Percentiles rank a stretch among this genome's conserved stretches.
phyloP scores from a whole-genome alignment of 768 basidiomycete species.

The Cyathus striatus region DNA sequence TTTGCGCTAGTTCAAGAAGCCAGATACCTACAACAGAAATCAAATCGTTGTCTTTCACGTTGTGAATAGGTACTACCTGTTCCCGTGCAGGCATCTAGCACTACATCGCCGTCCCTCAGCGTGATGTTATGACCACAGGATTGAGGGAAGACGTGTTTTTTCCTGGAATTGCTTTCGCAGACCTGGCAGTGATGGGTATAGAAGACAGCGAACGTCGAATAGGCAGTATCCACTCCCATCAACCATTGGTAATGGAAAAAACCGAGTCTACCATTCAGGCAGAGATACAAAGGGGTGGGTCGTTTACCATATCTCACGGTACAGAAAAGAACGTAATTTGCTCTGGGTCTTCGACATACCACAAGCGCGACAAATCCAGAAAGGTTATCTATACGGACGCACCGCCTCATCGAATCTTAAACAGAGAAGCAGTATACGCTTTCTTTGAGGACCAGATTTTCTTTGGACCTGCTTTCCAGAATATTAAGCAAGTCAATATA shows the following conservation, averaged over 20 bases:
- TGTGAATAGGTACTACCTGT: too few species aligned
- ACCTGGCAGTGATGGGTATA: conserved; percentile 22
- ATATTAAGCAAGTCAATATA: conserved; percentile 19
- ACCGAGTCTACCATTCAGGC: conserved; percentile 15
- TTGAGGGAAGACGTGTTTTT: conserved; percentile 28
- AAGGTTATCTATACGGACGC: neutral
- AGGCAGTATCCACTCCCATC: conserved; percentile 23
- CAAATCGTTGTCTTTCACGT: too few species aligned
- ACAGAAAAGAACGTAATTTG: conserved; percentile 21
- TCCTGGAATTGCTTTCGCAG: conserved; percentile 28
- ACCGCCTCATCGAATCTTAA: neutral
- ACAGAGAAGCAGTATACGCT: conserved; percentile 14
- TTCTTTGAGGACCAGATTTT: conserved; percentile 26
- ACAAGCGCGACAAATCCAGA: neutral
- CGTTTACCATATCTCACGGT: conserved; percentile 14
- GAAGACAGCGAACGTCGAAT: conserved; percentile 11
- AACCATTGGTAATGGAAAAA: conserved; percentile 20
- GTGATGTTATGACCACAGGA: conserved; percentile 26
- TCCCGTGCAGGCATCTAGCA: too few species aligned
- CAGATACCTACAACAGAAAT: too few species aligned
- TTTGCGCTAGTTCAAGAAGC: too few species aligned
- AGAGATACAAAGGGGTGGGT: conserved; percentile 13
- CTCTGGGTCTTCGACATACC: conserved; percentile 17
- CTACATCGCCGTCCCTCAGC: conserved; percentile 10
- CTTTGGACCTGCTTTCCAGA: conserved; percentile 27